Conservation (phyloP, 2,329 filamentous ascomycete species). For the Penicillium sp. region DNA sequence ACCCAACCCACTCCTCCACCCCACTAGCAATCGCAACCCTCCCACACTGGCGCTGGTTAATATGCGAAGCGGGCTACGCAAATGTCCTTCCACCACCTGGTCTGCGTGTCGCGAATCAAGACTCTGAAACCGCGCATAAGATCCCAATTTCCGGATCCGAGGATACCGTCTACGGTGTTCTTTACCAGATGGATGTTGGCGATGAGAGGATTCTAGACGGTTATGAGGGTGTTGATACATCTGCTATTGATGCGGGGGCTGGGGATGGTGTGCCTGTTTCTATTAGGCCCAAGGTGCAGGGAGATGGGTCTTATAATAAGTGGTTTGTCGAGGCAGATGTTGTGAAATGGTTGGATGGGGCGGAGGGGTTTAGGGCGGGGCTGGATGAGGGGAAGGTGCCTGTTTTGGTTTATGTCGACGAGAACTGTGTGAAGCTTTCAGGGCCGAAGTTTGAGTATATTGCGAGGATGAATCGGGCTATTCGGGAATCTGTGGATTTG, state of each 20-base stretch:
- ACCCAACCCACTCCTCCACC: conserved; percentile 32
- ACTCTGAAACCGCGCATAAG: conserved; percentile 12
- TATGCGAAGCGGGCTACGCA: conserved; percentile 44
- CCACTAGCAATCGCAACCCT: conserved; percentile 43
- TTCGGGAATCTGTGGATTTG: conserved; percentile 38
- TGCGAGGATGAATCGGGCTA: conserved; percentile 45
- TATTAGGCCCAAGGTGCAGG: conserved; percentile 35
- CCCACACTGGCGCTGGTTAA: conserved; percentile 43
- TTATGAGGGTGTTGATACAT: conserved; percentile 40
- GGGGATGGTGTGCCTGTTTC: conserved; percentile 10
- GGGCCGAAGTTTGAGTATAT: conserved; percentile 43
- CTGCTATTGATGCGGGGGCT: conserved; percentile 11
- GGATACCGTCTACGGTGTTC: conserved; percentile 39
- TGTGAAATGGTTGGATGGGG: conserved; percentile 33
- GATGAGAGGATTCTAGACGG: conserved; percentile 41
- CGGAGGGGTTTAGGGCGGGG: conserved; percentile 12
- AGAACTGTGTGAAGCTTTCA: conserved; percentile 35
- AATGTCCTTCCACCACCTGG: conserved; percentile 38
- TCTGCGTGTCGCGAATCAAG: conserved; percentile 25
- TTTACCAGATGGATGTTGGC: conserved; percentile 42
- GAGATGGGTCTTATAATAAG: conserved; percentile 39
- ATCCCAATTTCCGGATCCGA: conserved; percentile 25
- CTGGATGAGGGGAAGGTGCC: conserved; percentile 17
- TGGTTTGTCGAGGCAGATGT: conserved; percentile 37
- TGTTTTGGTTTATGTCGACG: conserved; percentile 46